These are phyloP conservation scores for Penicillium sp. DNA, from an alignment of 2,329 filamentous ascomycete species.

Conservation along the genomic window DNA sequence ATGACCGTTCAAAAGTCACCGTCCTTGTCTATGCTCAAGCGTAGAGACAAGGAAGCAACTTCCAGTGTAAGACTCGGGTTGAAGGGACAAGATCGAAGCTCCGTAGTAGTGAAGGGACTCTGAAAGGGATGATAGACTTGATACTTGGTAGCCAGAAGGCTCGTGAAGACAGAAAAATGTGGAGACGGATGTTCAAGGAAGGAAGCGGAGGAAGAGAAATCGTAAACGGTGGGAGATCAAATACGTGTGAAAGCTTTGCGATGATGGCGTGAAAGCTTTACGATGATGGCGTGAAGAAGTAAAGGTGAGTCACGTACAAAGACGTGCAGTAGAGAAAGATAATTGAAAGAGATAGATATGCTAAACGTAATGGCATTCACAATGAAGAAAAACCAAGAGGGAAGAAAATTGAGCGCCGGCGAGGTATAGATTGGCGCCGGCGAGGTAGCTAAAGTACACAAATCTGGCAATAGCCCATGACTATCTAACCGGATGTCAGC, in stretches of 20 bases:
- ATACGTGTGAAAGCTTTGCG: background rate
- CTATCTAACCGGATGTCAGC: background rate
- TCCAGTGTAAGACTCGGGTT: no score
- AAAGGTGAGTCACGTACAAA: background rate
- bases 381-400: no score
- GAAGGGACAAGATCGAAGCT: no score
- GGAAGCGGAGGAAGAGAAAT: background rate
- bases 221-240: background rate
- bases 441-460: background rate
- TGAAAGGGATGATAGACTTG: background rate
- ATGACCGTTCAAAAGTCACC: no score
- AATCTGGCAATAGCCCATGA: background rate
- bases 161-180: background rate
- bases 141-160: background rate
- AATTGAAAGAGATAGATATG: background rate
- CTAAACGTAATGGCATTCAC: background rate
- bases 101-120: no score
- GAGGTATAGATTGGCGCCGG: background rate
- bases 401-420: background rate
- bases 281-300: background rate
- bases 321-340: background rate
- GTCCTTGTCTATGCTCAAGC: no score
- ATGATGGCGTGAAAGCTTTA: background rate
- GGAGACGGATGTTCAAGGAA: background rate
- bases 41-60: no score